These are phyloP conservation scores for Murraya paniculata DNA, from an alignment of 345 rosid species.

Conservation along the genomic window DNA sequence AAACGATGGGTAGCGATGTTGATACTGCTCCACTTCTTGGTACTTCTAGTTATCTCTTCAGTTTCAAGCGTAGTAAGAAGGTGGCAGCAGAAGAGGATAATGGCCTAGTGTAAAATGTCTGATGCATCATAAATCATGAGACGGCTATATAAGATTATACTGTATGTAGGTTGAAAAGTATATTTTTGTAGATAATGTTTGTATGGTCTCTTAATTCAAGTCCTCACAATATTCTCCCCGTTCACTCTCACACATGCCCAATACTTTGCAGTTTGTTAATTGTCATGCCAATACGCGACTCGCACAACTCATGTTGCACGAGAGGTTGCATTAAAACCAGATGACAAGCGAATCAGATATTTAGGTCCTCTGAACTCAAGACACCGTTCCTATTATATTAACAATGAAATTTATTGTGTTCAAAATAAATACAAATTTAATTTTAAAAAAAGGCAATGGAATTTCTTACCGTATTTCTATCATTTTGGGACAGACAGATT, in stretches of 20 bases:
- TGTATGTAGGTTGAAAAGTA: neutral
- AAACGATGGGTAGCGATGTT: constrained; percentile 28
- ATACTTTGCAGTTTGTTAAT: neutral
- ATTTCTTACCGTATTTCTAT: neutral
- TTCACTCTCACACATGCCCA: too few species aligned
- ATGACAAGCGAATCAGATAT: too few species aligned
- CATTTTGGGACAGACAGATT: neutral
- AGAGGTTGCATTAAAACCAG: neutral
- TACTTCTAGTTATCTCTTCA: constrained; percentile 28
- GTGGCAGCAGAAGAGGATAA: neutral
- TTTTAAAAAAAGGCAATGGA: too few species aligned
- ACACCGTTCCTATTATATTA: too few species aligned
- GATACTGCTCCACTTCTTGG: constrained; percentile 47
- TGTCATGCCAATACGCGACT: neutral
- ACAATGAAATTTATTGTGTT: too few species aligned
- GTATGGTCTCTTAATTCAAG: neutral
- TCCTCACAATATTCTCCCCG: neutral
- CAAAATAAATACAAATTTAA: too few species aligned
- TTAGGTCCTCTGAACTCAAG: too few species aligned
- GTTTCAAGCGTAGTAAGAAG: constrained; percentile 24
- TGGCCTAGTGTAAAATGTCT: constrained; percentile 18
- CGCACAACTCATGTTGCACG: neutral
- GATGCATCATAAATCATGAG: neutral
- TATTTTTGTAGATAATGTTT: neutral
- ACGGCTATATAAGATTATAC: neutral